Base-by-base conservation (phyloP, 257 asterid species). In the Cruciata laevipes region DNA sequence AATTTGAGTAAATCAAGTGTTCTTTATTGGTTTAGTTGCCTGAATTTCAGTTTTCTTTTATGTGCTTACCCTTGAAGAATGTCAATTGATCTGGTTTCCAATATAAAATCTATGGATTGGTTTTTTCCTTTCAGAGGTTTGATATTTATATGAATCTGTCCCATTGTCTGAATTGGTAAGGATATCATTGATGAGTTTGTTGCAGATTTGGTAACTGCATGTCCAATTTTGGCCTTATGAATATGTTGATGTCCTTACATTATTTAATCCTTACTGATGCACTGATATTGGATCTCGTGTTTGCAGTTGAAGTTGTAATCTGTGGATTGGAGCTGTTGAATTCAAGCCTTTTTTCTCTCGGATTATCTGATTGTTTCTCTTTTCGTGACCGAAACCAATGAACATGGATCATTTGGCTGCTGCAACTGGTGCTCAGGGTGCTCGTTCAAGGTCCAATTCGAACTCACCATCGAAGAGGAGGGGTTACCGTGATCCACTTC, bases 401-500 rank as follows among this genome's bases (percentile, higher is more conserved):
- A 79, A 70, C 61, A 57, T 65, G 68, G 78, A 83, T 72, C 63
- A 68, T 70, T 74, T 80, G 76, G 78, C 79, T 71, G 96, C 98
- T 20, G 91, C 94, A 21, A 85, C 94, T 17, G 86, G 95, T 67
- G 81, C 82, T 16, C 91, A 95, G 0, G 94, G 95, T 35, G 95
- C 94, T 7, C 85, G 84, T 72, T 89, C 90, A 4, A 84, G 78
- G 62, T 66, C 82, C 38, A 71, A 51, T 0, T 27, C 30, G 30
- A 89, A 91, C 0, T 65, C 81, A 20, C 68, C 71, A 7, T 67
- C 76, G 3, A 95, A 88, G 77, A 91, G 67, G 87, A 89, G 76
- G 78, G 95, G 87, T 65, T 89, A 91, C 77, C 95, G 89, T 66
- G 98, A 91, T 76, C 95, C 98, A 1, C 78, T 90, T 25, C 68